phyloP scores from a whole-genome alignment of 1,284 basidiomycete genomes.

The Spongiforma sp. region DNA sequence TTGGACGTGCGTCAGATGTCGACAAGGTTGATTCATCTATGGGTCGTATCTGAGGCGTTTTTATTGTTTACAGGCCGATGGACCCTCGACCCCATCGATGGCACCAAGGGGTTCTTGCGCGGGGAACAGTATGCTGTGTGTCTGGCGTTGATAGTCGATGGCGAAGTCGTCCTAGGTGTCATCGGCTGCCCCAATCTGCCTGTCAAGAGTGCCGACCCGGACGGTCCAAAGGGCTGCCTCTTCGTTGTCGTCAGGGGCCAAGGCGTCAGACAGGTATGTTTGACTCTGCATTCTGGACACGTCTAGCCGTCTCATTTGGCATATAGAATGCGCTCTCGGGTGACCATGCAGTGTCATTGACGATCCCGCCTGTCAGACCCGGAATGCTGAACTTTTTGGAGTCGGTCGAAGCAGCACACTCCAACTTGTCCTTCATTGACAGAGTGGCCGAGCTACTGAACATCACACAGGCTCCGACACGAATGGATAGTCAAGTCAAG shows the following conservation, averaged over 20 bases:
- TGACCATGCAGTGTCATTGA: slow-evolving; percentile 48
- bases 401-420: slow-evolving; percentile 93
- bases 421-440: slow-evolving; percentile 86
- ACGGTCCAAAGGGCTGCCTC: slow-evolving; percentile 74
- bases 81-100: slow-evolving; percentile 94
- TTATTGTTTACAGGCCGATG: slow-evolving; percentile 73
- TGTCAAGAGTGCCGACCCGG: slow-evolving; percentile 55
- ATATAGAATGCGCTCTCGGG: slow-evolving; percentile 51
- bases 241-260: slow-evolving; percentile 87
- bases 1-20: slow-evolving; percentile 77
- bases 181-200: slow-evolving; percentile 58
- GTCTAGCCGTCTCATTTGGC: neutral
- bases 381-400: slow-evolving; percentile 81
- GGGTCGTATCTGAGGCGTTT: slow-evolving; percentile 4
- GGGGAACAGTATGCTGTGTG: slow-evolving; percentile 99
- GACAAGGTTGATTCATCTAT: neutral
- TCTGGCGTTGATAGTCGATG: slow-evolving; percentile 88
- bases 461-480: slow-evolving; percentile 69
- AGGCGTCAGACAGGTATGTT: slow-evolving; percentile 75
- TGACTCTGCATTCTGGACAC: too few relatives aligned
- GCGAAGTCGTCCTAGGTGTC: slow-evolving; percentile 85
- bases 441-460: slow-evolving; percentile 75
- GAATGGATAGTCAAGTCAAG: slow-evolving; percentile 99
- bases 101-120: slow-evolving; percentile 94
- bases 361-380: slow-evolving; percentile 50